Evolutionary conservation across 805 yeast genomes (phyloP).

Genomic region (Yarrowia yakushimensis): DNA sequence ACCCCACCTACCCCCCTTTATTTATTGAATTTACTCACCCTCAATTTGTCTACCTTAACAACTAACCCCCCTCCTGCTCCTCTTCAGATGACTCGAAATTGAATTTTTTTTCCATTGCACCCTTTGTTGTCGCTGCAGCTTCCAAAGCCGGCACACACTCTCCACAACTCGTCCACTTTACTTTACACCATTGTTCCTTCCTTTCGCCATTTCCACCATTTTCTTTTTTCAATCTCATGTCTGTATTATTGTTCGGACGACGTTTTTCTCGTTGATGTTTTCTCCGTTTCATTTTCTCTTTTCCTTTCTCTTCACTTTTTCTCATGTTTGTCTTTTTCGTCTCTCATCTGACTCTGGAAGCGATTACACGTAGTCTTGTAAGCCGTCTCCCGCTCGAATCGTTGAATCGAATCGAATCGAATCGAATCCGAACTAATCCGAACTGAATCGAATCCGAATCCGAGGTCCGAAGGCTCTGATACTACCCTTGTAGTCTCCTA

Average conservation of each 20-base stretch:
- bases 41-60: neutral
- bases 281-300: neutral
- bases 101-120: neutral
- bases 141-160: neutral
- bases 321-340: too few species aligned
- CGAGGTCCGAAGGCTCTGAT: too few species aligned
- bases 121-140: conserved; percentile 6
- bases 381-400: too few species aligned
- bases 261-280: neutral
- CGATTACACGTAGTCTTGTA: too few species aligned
- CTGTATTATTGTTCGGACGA: neutral
- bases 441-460: too few species aligned
- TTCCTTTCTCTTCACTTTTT: neutral
- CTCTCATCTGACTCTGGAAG: too few species aligned
- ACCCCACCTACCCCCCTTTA: too few species aligned
- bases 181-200: neutral
- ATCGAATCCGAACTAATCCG: too few species aligned
- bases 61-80: neutral
- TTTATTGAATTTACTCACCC: conserved; percentile 25
- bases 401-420: too few species aligned
- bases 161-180: neutral
- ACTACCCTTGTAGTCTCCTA: too few species aligned
- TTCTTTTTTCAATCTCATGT: neutral
- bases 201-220: neutral
- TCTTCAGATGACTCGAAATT: neutral